These are phyloP conservation scores for Trichoderma gracile DNA, from an alignment of 2,329 filamentous ascomycete species.

Conservation along the genomic window DNA sequence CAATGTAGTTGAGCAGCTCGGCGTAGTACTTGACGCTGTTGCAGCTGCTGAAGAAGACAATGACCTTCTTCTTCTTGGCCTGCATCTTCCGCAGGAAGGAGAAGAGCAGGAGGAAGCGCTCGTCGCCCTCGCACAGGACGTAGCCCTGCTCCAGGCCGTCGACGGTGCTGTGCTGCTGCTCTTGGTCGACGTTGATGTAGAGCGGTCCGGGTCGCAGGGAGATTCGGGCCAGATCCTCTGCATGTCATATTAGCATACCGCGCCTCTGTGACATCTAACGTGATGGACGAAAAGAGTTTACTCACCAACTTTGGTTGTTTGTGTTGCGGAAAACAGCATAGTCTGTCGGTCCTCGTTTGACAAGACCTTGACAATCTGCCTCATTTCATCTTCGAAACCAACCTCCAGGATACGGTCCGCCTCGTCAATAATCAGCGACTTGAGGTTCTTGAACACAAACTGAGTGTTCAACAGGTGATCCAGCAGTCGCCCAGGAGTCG, in stretches of 20 bases:
- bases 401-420: constrained; percentile 95
- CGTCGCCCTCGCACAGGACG: constrained; percentile 88
- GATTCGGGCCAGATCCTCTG: constrained; percentile 88
- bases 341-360: constrained; percentile 86
- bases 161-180: constrained; percentile 87
- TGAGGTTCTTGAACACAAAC: constrained; percentile 90
- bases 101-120: constrained; percentile 90
- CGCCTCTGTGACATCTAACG: not conserved
- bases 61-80: constrained; percentile 93
- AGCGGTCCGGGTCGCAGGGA: constrained; percentile 87
- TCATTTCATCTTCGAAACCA: constrained; percentile 98
- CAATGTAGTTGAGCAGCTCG: constrained; percentile 96
- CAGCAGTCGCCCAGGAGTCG: constrained; percentile 86
- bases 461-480: constrained; percentile 89
- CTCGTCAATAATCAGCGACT: constrained; percentile 92
- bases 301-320: constrained; percentile 83
- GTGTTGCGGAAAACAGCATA: constrained; percentile 97
- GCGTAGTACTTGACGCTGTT: constrained; percentile 95
- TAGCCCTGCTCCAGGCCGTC: constrained; percentile 95
- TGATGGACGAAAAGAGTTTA: not conserved
- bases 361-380: constrained; percentile 91
- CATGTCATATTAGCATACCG: not conserved
- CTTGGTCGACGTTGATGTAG: constrained; percentile 95
- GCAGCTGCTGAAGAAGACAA: constrained; percentile 93
- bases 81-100: constrained; percentile 79